Percentiles rank a stretch among this genome's conserved stretches.
These are phyloP conservation scores for Plasmodium fragile DNA, from an alignment of 169 alveolate genomes.

Conservation along the genomic window DNA sequence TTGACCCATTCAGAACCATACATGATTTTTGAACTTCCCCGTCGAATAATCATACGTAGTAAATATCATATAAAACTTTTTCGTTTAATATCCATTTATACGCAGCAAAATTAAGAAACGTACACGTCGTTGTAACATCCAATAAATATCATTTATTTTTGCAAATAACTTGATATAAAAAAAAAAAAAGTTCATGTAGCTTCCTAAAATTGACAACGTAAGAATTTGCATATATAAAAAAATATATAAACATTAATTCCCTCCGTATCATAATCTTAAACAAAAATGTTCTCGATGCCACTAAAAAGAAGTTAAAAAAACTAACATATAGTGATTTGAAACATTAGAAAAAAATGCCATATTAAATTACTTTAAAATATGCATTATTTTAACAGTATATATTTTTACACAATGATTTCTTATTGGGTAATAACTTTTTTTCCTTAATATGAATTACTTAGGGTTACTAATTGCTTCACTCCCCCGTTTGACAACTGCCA, in stretches of 20 bases:
- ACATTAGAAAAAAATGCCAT: background rate
- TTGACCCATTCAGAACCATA: no score
- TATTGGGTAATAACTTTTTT: background rate
- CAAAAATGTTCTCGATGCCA: background rate
- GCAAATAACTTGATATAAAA: no score
- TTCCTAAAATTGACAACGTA: background rate
- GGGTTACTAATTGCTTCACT: background rate
- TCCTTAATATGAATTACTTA: background rate
- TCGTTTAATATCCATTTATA: background rate
- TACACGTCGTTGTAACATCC: background rate
- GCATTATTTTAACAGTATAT: background rate
- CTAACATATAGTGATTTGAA: background rate
- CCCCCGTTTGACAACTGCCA: background rate
- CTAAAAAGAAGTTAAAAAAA: background rate
- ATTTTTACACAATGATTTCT: background rate
- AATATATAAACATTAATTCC: background rate
- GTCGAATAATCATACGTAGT: background rate
- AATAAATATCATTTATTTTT: background rate
- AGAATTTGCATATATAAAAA: background rate
- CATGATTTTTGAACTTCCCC: background rate
- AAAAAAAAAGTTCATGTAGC: background rate
- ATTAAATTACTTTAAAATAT: background rate
- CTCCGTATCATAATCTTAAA: background rate
- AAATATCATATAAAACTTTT: background rate
- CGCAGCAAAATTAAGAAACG: background rate